Base-by-base conservation (phyloP, 768 basidiomycete genomes). In the Tricholoma hemisulphureum region DNA sequence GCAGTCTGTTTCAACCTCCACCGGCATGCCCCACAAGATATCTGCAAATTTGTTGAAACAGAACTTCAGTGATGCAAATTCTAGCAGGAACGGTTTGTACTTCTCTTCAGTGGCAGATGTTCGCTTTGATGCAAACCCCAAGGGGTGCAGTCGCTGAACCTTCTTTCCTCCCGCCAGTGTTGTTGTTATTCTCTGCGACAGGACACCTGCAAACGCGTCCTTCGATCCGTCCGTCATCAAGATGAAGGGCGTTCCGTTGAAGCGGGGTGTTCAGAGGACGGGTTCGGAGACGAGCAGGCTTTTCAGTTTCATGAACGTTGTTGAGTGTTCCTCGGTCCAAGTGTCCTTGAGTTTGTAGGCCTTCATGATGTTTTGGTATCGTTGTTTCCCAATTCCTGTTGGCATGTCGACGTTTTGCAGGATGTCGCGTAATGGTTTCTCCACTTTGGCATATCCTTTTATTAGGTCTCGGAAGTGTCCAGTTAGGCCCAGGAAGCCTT, bases 171-270 rank as follows among this genome's bases (percentile, higher is more conserved):
- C 31, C 11, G 31, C 11, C 31, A 32, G 31, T 6, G 45, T 55
- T n/a, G 60, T 61, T n/a, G 56, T 55, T 20, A 63, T 54, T 2
- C 49, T 37, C 53, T 77, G 77, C 0, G 67, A 46, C 2, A 77
- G 59, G 1, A 73, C 61, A 2, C 64, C 75, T 2, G 67, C 73
- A 55, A 76, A 77, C 0, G 73, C 72, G 5, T 64, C 65, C 51
- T 73, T 70, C 29, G 67, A 75, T 0, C 70, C 75, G 58, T 79
- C 76, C 0, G 71, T 71, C 0, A 71, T 77, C 8, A 78, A 52
- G 0, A 76, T 67, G 57, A 79, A 79, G 0, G 63, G 71, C 5
- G 58, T 58, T 3, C 70, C 66, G 41, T 75, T 68, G 20, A 41
- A 41, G 39, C 18, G 13, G 18, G 39, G 39, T 3, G 39, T 2